These are phyloP conservation scores for Viola odorata DNA, from an alignment of 345 rosid genomes.

Conservation along the genomic window DNA sequence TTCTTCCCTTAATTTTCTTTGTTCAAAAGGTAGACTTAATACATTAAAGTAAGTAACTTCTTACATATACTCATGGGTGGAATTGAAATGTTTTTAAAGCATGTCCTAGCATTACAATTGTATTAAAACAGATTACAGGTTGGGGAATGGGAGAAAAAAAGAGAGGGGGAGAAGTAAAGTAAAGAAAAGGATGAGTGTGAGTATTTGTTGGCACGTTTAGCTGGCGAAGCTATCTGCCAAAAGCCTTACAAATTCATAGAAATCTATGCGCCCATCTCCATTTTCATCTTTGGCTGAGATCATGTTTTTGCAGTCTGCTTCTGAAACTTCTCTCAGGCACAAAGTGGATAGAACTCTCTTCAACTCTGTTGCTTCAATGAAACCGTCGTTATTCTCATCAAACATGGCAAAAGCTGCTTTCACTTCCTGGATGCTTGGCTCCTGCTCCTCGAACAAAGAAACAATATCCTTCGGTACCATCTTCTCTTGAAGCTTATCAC, in stretches of 20 bases:
- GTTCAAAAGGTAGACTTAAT: too few relatives aligned
- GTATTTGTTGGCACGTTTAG: background rate
- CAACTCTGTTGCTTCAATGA: conserved; percentile 55
- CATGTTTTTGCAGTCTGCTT: conserved; percentile 52
- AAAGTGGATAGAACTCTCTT: conserved; percentile 30
- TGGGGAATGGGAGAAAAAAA: too few relatives aligned
- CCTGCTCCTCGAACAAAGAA: conserved; percentile 28
- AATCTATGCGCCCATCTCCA: conserved; percentile 48
- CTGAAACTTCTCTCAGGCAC: conserved; percentile 34
- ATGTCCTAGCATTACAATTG: too few relatives aligned
- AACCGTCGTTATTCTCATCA: conserved; percentile 61
- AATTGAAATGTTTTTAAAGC: too few relatives aligned
- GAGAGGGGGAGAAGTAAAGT: too few relatives aligned
- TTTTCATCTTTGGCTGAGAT: conserved; percentile 43
- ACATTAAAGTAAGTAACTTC: too few relatives aligned
- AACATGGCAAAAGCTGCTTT: conserved; percentile 49
- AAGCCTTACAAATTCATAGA: conserved; percentile 44
- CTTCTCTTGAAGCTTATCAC: background rate
- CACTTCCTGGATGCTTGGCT: conserved; percentile 34
- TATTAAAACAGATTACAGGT: too few relatives aligned
- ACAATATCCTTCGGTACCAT: conserved; percentile 1
- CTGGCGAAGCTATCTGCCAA: conserved; percentile 39
- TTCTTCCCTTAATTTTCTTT: too few relatives aligned
- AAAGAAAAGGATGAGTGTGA: too few relatives aligned
- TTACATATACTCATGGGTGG: too few relatives aligned